phyloP scores from a whole-genome alignment of 2,329 filamentous ascomycete genomes.

The Coniella vitis region DNA sequence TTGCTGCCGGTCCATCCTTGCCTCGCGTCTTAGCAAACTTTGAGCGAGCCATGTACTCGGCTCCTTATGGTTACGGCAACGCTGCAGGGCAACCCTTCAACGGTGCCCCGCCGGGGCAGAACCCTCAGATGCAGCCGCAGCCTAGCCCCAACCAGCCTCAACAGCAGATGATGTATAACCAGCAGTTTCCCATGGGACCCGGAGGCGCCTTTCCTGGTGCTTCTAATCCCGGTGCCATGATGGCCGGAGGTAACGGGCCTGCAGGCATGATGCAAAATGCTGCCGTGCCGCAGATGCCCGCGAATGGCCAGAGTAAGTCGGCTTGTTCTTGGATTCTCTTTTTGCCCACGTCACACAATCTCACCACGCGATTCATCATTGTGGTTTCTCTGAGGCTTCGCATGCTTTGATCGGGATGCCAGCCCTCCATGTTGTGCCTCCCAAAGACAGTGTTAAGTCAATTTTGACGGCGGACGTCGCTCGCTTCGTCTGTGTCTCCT shows the following conservation, averaged over 20 bases:
- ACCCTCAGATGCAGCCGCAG: constrained; percentile 39
- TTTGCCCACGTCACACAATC: constrained; percentile 8
- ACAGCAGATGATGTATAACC: constrained; percentile 56
- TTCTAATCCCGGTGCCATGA: constrained; percentile 40
- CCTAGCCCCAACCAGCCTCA: constrained; percentile 35
- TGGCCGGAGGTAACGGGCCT: constrained; percentile 47
- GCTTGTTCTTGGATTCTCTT: constrained; percentile 21
- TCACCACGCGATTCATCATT: neutral
- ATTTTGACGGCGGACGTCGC: too few species aligned
- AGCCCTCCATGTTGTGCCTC: too few species aligned
- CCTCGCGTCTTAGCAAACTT: neutral
- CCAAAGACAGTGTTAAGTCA: too few species aligned
- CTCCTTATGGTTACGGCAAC: constrained; percentile 49
- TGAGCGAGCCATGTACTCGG: constrained; percentile 46
- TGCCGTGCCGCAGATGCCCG: constrained; percentile 51
- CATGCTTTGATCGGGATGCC: too few species aligned
- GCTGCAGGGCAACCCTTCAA: constrained; percentile 46
- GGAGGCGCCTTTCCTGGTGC: constrained; percentile 44
- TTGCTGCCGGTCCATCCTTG: constrained; percentile 7
- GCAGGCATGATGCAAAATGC: constrained; percentile 58
- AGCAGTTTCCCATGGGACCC: constrained; percentile 49
- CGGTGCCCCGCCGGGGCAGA: constrained; percentile 41
- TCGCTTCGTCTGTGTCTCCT: too few species aligned
- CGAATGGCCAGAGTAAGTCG: constrained; percentile 54
- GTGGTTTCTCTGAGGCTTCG: neutral